phyloP scores from a whole-genome alignment of 2,329 filamentous ascomycete species.

The Pseudocercospora cruenta region DNA sequence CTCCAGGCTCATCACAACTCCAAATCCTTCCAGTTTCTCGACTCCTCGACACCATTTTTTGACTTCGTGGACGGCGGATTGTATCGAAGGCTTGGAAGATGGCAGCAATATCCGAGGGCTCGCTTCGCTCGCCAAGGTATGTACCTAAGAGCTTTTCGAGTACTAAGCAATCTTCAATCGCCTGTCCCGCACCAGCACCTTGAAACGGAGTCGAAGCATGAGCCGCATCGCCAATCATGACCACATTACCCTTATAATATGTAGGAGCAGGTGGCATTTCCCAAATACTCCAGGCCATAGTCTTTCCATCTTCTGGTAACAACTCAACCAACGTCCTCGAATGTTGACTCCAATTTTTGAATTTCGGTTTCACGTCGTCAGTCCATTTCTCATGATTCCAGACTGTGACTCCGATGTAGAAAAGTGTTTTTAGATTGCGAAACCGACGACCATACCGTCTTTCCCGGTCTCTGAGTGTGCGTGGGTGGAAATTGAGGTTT shows the following conservation, averaged over 20 bases:
- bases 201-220: constrained; percentile 48
- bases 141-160: constrained; percentile 5
- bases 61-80: constrained; percentile 12
- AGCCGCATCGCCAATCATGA: constrained; percentile 49
- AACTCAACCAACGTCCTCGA: constrained; percentile 14
- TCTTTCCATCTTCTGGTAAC: constrained; percentile 16
- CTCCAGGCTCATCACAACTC: constrained; percentile 8
- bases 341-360: constrained; percentile 30
- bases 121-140: neutral
- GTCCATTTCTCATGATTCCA: constrained; percentile 48
- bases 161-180: constrained; percentile 36
- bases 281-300: constrained; percentile 42
- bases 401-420: constrained; percentile 58
- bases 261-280: constrained; percentile 45
- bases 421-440: constrained; percentile 58
- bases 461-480: constrained; percentile 36
- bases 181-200: constrained; percentile 38
- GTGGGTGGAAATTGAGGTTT: constrained; percentile 53
- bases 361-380: neutral
- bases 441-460: constrained; percentile 38
- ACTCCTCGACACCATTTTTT: constrained; percentile 16
- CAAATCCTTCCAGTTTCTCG: constrained; percentile 11
- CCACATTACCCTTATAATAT: constrained; percentile 42
- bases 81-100: constrained; percentile 15
- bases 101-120: neutral